These are phyloP conservation scores for Ophiostoma sp. DNA, from an alignment of 2,329 filamentous ascomycete genomes.

Conservation along the genomic window DNA sequence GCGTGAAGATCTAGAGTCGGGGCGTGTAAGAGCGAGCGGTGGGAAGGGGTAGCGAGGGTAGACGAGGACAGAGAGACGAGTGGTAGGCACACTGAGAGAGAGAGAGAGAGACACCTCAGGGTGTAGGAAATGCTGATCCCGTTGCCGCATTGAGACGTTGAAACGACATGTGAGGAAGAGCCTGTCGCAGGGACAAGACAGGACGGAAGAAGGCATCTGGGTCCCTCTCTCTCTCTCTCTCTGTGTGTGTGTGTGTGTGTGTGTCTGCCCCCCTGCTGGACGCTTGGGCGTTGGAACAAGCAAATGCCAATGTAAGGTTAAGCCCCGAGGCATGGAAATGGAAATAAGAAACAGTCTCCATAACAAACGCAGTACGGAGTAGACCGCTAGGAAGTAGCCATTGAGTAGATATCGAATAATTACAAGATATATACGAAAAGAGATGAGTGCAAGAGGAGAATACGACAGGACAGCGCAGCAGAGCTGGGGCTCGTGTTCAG, in stretches of 20 bases:
- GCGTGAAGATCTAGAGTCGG: not conserved
- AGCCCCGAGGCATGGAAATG: slow-evolving; percentile 14
- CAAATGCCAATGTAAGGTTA: slow-evolving; percentile 19
- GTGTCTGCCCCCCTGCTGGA: slow-evolving; percentile 4
- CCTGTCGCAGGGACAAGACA: slow-evolving; percentile 30
- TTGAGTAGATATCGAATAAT: not conserved
- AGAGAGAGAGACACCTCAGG: slow-evolving; percentile 17
- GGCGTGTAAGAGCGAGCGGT: not conserved
- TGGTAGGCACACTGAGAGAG: not conserved
- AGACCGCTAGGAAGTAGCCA: not conserved
- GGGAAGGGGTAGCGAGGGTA: not conserved
- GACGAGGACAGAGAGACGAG: not conserved
- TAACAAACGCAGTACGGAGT: not conserved
- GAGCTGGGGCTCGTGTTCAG: not conserved
- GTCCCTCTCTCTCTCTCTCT: not conserved
- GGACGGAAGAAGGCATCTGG: slow-evolving; percentile 16
- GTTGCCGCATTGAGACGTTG: slow-evolving; percentile 31
- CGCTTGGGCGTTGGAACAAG: slow-evolving; percentile 17
- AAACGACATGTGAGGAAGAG: slow-evolving; percentile 32
- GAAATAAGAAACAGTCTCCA: slow-evolving; percentile 7
- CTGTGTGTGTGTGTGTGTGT: not conserved
- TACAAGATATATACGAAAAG: not conserved
- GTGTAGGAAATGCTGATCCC: slow-evolving; percentile 32
- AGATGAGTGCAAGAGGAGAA: not conserved
- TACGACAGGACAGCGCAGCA: not conserved